A percentile compares a stretch with the other conserved stretches of the same genome.
These are phyloP conservation scores for Coemansia sp. DNA, from an alignment of 192 early-diverging fungal genomes.

Conservation along the genomic window DNA sequence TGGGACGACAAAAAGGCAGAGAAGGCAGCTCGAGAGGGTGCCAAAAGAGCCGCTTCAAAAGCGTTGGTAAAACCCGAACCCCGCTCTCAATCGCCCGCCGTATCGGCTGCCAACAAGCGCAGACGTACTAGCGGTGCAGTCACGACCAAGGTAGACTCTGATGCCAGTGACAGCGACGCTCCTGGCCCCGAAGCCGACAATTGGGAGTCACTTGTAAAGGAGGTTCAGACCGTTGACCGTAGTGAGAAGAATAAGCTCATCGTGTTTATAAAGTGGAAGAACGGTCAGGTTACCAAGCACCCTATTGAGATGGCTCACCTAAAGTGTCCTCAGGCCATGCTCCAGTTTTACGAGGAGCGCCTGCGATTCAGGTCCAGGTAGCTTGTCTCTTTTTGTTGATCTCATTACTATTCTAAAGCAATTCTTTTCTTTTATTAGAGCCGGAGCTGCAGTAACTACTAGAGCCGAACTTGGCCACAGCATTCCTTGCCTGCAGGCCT, in stretches of 20 bases:
- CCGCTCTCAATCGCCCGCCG: neutral
- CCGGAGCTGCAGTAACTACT: neutral
- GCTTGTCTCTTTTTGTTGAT: neutral
- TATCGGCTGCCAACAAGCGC: constrained; percentile 22
- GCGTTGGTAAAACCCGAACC: neutral
- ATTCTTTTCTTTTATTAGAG: neutral
- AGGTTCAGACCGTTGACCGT: constrained; percentile 38
- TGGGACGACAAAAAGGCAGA: constrained; percentile 26
- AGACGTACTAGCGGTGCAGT: constrained; percentile 14
- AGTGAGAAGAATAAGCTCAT: constrained; percentile 27
- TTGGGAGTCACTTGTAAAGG: constrained; percentile 37
- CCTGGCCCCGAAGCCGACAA: constrained; percentile 13
- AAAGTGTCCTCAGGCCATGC: constrained; percentile 54
- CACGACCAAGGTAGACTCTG: neutral
- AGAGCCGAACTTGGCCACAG: neutral
- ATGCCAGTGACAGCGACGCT: neutral
- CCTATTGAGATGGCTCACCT: constrained; percentile 35
- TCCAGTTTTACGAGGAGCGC: constrained; percentile 60
- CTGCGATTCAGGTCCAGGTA: constrained; percentile 53
- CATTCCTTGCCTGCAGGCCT: neutral
- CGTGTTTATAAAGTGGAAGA: constrained; percentile 55
- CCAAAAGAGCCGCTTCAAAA: constrained; percentile 13
- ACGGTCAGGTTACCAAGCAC: constrained; percentile 47
- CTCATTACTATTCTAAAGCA: neutral
- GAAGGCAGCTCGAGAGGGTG: constrained; percentile 8